These are phyloP conservation scores for Allantophomopsis cytisporea DNA, from an alignment of 2,329 filamentous ascomycete species.

Conservation along the genomic window DNA sequence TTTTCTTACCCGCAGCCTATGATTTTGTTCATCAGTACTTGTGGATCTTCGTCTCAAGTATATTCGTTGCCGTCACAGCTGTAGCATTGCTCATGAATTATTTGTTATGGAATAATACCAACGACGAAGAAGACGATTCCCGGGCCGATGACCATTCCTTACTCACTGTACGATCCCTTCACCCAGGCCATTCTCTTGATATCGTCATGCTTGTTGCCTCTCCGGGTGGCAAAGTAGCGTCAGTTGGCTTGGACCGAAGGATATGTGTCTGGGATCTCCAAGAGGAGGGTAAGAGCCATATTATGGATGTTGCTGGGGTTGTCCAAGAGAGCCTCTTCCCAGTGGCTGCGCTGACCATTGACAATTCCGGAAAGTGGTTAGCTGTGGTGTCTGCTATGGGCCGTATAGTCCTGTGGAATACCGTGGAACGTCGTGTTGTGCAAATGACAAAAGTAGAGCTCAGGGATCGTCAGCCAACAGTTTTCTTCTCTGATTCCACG, in stretches of 20 bases:
- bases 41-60: constrained; percentile 43
- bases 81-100: constrained; percentile 63
- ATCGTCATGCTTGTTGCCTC: constrained; percentile 51
- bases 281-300: constrained; percentile 22
- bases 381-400: constrained; percentile 48
- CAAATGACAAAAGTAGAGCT: constrained; percentile 39
- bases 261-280: constrained; percentile 53
- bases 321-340: constrained; percentile 34
- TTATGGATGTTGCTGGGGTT: constrained; percentile 20
- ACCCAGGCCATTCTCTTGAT: constrained; percentile 53
- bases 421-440: constrained; percentile 41
- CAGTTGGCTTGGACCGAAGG: constrained; percentile 55
- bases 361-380: constrained; percentile 49
- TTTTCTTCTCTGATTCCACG: constrained; percentile 47
- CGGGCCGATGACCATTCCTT: constrained; percentile 29
- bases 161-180: constrained; percentile 46
- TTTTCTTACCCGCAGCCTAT: constrained; percentile 43
- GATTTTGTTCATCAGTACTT: constrained; percentile 53
- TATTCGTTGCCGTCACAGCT: constrained; percentile 48
- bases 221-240: constrained; percentile 50
- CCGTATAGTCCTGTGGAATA: constrained; percentile 49
- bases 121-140: constrained; percentile 30
- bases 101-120: constrained; percentile 47
- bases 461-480: constrained; percentile 41
- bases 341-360: constrained; percentile 48